These are phyloP conservation scores for Populus hybrid DNA, from an alignment of 441 rosid species.

Conservation along the genomic window DNA sequence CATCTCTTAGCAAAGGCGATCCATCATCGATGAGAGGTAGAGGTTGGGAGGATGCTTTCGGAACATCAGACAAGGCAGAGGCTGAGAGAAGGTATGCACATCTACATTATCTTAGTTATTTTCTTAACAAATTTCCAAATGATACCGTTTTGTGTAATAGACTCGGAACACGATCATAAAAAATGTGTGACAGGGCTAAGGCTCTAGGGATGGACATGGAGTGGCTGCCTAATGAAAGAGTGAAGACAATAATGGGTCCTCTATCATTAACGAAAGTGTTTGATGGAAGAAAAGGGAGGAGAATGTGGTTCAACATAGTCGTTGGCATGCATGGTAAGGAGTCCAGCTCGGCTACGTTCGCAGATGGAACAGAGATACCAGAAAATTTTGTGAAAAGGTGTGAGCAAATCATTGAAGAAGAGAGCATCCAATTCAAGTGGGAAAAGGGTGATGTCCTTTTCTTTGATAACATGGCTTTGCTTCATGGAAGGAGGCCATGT, in stretches of 20 bases:
- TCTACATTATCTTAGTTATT: background rate
- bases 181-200: conserved; percentile 28
- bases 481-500: conserved; percentile 69
- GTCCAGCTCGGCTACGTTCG: conserved; percentile 50
- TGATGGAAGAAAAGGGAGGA: conserved; percentile 61
- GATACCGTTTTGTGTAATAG: background rate
- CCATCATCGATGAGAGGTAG: conserved; percentile 60
- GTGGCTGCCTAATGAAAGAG: conserved; percentile 54
- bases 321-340: conserved; percentile 71
- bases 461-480: conserved; percentile 55
- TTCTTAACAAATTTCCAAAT: background rate
- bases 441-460: conserved; percentile 62
- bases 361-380: conserved; percentile 57
- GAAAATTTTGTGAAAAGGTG: conserved; percentile 48
- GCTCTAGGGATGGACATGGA: conserved; percentile 57
- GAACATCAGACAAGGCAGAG: conserved; percentile 44
- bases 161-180: background rate
- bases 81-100: conserved; percentile 45
- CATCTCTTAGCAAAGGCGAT: conserved; percentile 34
- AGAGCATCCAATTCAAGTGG: conserved; percentile 74
- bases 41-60: conserved; percentile 65
- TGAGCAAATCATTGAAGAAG: conserved; percentile 61
- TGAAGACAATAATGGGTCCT: conserved; percentile 44
- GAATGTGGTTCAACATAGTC: conserved; percentile 68
- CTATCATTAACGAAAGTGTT: conserved; percentile 48